Evolutionary conservation across 2,329 filamentous ascomycete genomes (phyloP), one percentile per base, ranked within the genome.

Genomic region (Ciborinia camelliae): DNA sequence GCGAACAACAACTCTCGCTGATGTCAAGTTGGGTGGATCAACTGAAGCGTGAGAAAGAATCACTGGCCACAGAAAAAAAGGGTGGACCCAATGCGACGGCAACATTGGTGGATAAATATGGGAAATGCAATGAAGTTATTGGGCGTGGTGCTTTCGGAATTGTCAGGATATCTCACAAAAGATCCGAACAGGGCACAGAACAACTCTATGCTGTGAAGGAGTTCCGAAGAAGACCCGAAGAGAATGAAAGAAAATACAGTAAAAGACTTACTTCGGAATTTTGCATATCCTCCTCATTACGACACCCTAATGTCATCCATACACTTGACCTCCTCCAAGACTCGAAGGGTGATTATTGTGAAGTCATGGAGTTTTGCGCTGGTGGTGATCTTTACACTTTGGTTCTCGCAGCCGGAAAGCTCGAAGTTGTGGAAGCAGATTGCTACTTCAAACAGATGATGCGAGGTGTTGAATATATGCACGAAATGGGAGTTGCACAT

Each of bases 381-480:
- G 95, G 95, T 67, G 95, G 95, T 66, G 95, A 99, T 76, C 82
- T 99, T 30, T 98, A 98, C 77, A 97, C 92, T 0, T 84, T 99
- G 6, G 90, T 99, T 26, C 86, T 98, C 37, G 88, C 95, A 8
- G 92, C 92, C 45, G 91, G 91, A 66, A 97, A 97, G 77, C 87
- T 99, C 26, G 93, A 95, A 76, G 91, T 96, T 37, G 82, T 87
- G 67, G 95, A 99, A 78, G 94, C 95, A 66, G 95, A 99, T 76
- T 99, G 95, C 79, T 96, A 95, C 77, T 99, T 99, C 83, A 97
- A 98, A 80, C 95, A 99, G 78, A 88, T 98, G 78, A 98, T 99
- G 94, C 91, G 95, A 65, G 95, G 95, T 68, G 95, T 99, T 61
- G 94, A 98, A 78, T 99, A 99, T 77, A 92, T 99, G 81, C 95